Evolutionary conservation across 768 basidiomycete genomes (phyloP), one percentile per base, ranked within the genome.

Genomic region (Mycena venus): DNA sequence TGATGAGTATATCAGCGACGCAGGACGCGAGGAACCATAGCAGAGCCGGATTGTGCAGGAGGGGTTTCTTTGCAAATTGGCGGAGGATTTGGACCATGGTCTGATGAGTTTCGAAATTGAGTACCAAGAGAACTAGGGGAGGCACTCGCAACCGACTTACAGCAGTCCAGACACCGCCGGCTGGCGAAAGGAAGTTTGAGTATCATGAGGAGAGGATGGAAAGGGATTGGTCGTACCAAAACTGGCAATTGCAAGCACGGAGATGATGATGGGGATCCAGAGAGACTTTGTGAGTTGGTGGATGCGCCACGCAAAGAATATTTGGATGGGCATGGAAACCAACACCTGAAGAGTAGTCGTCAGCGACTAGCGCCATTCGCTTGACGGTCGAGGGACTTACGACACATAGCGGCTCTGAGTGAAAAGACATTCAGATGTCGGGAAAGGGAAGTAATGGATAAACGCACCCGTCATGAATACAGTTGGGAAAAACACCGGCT

Each of bases 11-110:
- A 76, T 89, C 88, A 0, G 86, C 84, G 11, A 85, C 76, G n/a
- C 83, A 85, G 12, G 88, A 85, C 19, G 87, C 79, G 11, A 88
- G 75, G 68, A 89, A 84, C 88, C 87, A 88, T n/a, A 86, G 61
- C 6, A 89, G 80, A 9, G 87, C 88, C 0, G 87, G 83, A 21
- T 64, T 68, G 32, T 73, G 72, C 40, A 73, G 32, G 17, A 62
- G n/a, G 3, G 86, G 85, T 69, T 88, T 88, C 32, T 83, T 80
- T 2, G 80, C 70, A 71, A 86, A 88, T 3, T 81, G 69, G 31
- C 83, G 83, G 27, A 88, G 65, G 31, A 82, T 78, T 4, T 82
- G 75, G 34, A 88, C 79, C 42, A 79, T 79, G 27, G 80, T 42
- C 65, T 67, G 38, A 59, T 34, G 27, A 23, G 4, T 21, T 5